Evolutionary conservation across 202 grass and related monocot species (phyloP), one percentile per base, ranked within the genome.

Genomic region (Carex arenaria): DNA sequence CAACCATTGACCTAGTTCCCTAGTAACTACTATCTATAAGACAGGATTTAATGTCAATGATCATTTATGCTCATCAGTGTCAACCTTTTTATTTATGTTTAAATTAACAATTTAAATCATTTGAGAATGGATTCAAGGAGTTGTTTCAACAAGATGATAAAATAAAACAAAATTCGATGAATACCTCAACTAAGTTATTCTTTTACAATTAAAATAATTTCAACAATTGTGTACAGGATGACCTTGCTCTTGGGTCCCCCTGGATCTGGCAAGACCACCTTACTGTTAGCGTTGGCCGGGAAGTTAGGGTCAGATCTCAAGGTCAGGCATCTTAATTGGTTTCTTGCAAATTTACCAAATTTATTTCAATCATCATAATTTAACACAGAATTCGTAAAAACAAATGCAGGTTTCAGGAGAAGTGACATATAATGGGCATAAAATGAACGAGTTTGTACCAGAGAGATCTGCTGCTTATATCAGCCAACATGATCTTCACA

Each of bases 401-500:
- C n/a, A n/a, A n/a, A n/a, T n/a, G n/a, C n/a, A n/a, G n/a, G n/a
- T n/a, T n/a, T n/a, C n/a, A n/a, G n/a, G n/a, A n/a, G n/a, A n/a
- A n/a, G n/a, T n/a, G n/a, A n/a, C n/a, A n/a, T n/a, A n/a, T n/a
- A n/a, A n/a, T n/a, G n/a, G n/a, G n/a, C n/a, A n/a, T n/a, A n/a
- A n/a, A n/a, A n/a, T n/a, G n/a, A n/a, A n/a, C n/a, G n/a, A n/a
- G n/a, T n/a, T n/a, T n/a, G n/a, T n/a, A n/a, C n/a, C n/a, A n/a
- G n/a, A n/a, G n/a, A n/a, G n/a, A n/a, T n/a, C n/a, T n/a, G n/a
- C n/a, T n/a, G n/a, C n/a, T n/a, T 91, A 91, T 52, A 79, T 91
- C 31, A 80, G 86, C 49, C 89, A 91, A 64, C 53, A 91, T 61
- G 89, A 91, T 79, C 66, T 86, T 17, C 89, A 91, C 61, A 86